Evolutionary conservation across 768 basidiomycete genomes (phyloP), one percentile per base, ranked within the genome.

Genomic region (Tubosaeta sp.): DNA sequence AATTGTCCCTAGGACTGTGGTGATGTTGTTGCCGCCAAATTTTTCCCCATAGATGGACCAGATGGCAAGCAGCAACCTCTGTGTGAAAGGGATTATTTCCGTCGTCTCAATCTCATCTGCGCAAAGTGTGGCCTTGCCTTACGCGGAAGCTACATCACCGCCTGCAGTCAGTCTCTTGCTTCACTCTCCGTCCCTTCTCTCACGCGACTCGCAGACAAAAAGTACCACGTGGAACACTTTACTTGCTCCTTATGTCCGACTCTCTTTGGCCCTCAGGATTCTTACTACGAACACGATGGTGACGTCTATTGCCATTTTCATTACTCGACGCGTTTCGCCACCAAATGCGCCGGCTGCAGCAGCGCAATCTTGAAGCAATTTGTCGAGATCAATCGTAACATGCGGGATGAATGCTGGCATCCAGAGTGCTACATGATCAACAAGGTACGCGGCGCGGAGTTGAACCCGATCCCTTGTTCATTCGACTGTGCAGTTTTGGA

Each of bases 401-500:
- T 90, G 80, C 80, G 86, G 58, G 94, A 99, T 71, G 96, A 99
- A 73, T 98, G 95, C 65, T 99, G 96, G 95, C 96, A 99, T 78
- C 96, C 96, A 48, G 96, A 99, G 70, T 99, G 96, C 69, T 97
- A 98, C 70, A 97, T 97, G 95, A 97, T 99, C 59, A 95, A 97
- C 72, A 98, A 98, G 79, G 94, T 95, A 56, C 50, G 80, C 56
- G 1, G 10, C 38, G 7, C 36, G 25, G 39, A 16, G 46, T 50
- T 43, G 8, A 19, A n/a, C 27, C 35, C 27, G 27, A 42, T 52
- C 25, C 9, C 13, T 42, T 46, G 35, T 42, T 64, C 25, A 67
- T 56, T 18, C 16, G 51, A 29, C 30, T 40, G 8, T 51, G 24
- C 66, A 96, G 93, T 98, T 98, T 71, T 98, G 96, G 96, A 99